Conservation (phyloP, 2,329 filamentous ascomycete species). For the Exophiala sp. region DNA sequence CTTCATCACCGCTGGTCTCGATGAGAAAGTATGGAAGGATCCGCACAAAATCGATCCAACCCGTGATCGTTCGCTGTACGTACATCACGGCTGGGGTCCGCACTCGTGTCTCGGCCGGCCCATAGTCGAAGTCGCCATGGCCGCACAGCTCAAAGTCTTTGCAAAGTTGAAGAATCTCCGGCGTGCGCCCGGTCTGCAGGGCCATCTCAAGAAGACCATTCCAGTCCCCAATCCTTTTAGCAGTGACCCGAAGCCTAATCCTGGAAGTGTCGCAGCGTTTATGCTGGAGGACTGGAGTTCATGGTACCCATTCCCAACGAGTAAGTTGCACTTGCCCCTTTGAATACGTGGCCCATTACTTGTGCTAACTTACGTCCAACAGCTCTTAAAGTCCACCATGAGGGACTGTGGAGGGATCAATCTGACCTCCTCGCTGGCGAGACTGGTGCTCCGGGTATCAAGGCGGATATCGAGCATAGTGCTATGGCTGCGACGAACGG, state of each 20-base stretch:
- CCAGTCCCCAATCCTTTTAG: slow-evolving; percentile 27
- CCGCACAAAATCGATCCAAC: slow-evolving; percentile 43
- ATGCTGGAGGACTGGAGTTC: slow-evolving; percentile 43
- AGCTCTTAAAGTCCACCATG: slow-evolving; percentile 29
- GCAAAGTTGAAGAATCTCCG: slow-evolving; percentile 41
- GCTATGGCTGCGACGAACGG: slow-evolving; percentile 24
- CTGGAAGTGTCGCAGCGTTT: slow-evolving; percentile 42
- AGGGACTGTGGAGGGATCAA: slow-evolving; percentile 23
- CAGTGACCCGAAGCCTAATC: slow-evolving; percentile 29
- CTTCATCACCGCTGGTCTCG: slow-evolving; percentile 34
- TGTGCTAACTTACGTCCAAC: slow-evolving; percentile 5
- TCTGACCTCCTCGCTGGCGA: slow-evolving; percentile 21
- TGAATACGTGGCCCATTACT: not conserved
- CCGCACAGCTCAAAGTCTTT: slow-evolving; percentile 41
- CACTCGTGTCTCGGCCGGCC: slow-evolving; percentile 48
- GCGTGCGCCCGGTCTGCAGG: slow-evolving; percentile 40
- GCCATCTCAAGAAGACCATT: slow-evolving; percentile 40
- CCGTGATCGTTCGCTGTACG: slow-evolving; percentile 40
- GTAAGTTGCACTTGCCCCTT: slow-evolving; percentile 14
- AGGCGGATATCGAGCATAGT: slow-evolving; percentile 23
- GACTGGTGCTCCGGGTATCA: slow-evolving; percentile 25
- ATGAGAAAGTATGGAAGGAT: slow-evolving; percentile 37
- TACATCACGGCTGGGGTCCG: slow-evolving; percentile 46
- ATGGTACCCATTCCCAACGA: slow-evolving; percentile 41
- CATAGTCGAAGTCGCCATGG: slow-evolving; percentile 41